Conservation (phyloP, 1,139 yeast genomes). For the Nakaseomyces bracarensis region DNA sequence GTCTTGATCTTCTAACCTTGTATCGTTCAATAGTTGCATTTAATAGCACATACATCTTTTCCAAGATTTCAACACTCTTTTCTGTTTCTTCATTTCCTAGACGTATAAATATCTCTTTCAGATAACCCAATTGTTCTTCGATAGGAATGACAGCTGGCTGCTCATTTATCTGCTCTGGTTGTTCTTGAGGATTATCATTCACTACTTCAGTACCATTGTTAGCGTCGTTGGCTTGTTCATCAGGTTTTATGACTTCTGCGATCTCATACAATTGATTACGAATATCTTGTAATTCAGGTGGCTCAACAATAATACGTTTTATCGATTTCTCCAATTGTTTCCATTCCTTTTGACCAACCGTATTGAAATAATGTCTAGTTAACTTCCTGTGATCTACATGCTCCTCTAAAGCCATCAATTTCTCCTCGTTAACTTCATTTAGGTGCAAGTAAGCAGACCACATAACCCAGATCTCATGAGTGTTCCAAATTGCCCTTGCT, state of each 20-base stretch:
- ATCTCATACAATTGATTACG: not conserved
- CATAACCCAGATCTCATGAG: conserved; percentile 21
- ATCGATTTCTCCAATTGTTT: not conserved
- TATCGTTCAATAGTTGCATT: conserved; percentile 3
- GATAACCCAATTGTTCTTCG: not conserved
- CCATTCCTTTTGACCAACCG: conserved; percentile 3
- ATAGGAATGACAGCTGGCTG: not conserved
- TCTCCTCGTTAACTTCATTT: conserved; percentile 15
- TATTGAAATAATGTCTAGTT: conserved; percentile 2
- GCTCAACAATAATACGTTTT: conserved; percentile 2
- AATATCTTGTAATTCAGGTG: conserved; percentile 1
- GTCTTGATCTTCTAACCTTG: conserved; percentile 2
- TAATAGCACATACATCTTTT: not conserved
- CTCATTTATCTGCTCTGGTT: not conserved
- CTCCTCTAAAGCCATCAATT: conserved; percentile 11
- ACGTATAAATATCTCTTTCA: not conserved
- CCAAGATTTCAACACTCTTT: conserved; percentile 1
- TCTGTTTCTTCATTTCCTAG: conserved; percentile 3
- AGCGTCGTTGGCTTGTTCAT: not conserved
- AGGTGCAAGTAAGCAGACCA: conserved; percentile 23
- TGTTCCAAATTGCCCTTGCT: conserved; percentile 18
- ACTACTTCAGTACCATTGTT: not conserved
- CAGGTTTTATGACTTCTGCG: not conserved
- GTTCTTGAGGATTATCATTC: not conserved
- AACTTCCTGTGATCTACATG: conserved; percentile 11